These are phyloP conservation scores for Umbelopsis vinacea DNA, from an alignment of 192 early-diverging fungal genomes.

Conservation along the genomic window DNA sequence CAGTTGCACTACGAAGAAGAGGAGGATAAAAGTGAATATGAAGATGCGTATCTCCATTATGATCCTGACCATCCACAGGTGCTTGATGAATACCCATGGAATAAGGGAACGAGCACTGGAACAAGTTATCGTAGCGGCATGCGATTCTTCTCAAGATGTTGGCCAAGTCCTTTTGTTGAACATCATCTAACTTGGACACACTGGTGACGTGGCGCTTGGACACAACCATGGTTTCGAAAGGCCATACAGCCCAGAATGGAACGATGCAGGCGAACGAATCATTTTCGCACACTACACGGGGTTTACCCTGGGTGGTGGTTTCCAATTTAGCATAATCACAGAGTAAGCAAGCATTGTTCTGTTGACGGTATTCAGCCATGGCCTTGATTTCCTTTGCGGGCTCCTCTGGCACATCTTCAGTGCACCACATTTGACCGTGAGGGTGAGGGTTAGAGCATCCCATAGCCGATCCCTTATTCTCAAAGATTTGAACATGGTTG, in stretches of 20 bases:
- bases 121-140: conserved; percentile 92
- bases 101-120: conserved; percentile 91
- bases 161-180: conserved; percentile 71
- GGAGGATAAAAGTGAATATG: conserved; percentile 98
- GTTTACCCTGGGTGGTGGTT: conserved; percentile 37
- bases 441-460: conserved; percentile 98
- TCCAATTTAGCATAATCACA: conserved; percentile 82
- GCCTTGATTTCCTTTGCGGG: conserved; percentile 71
- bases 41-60: conserved; percentile 67
- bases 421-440: conserved; percentile 94
- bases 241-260: conserved; percentile 98
- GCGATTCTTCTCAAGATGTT: conserved; percentile 77
- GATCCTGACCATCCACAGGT: conserved; percentile 62
- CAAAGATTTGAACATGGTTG: conserved; percentile 92
- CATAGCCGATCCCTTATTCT: conserved; percentile 97
- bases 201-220: conserved; percentile 64
- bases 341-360: conserved; percentile 72
- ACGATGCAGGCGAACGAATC: conserved; percentile 80
- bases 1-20: conserved; percentile 83
- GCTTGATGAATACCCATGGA: conserved; percentile 96
- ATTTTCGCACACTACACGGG: conserved; percentile 82
- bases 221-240: conserved; percentile 91
- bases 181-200: conserved; percentile 52
- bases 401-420: conserved; percentile 83
- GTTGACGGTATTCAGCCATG: conserved; percentile 62